These are phyloP conservation scores for Rugonectria rugulosa DNA, from an alignment of 2,329 filamentous ascomycete species.

Conservation along the genomic window DNA sequence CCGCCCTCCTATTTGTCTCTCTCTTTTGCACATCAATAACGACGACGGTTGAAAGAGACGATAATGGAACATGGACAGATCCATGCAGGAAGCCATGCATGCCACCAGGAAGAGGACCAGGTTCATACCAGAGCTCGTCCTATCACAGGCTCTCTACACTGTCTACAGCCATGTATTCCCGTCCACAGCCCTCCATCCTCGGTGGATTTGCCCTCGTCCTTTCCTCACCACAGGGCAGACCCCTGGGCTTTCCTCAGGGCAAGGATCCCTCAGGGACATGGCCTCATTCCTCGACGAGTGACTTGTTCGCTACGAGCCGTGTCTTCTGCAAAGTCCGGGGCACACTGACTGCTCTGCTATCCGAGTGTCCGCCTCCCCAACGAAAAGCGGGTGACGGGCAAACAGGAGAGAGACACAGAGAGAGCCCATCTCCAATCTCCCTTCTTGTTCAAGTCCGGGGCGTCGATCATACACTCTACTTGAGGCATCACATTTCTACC, in stretches of 20 bases:
- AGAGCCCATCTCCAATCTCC: slow-evolving; percentile 29
- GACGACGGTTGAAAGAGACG: slow-evolving; percentile 19
- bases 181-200: no score
- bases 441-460: slow-evolving; percentile 31
- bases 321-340: slow-evolving; percentile 22
- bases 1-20: slow-evolving; percentile 25
- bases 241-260: not conserved
- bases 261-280: slow-evolving; percentile 10
- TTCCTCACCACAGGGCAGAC: not conserved
- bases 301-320: slow-evolving; percentile 4
- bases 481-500: slow-evolving; percentile 32
- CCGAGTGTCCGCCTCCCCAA: slow-evolving; percentile 29
- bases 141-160: no score
- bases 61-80: slow-evolving; percentile 20
- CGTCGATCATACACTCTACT: slow-evolving; percentile 41
- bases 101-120: no score
- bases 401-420: no score
- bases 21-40: slow-evolving; percentile 28
- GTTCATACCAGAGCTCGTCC: not conserved
- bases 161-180: no score
- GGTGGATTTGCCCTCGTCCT: not conserved
- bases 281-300: slow-evolving; percentile 14
- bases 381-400: no score
- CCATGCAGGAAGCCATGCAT: slow-evolving; percentile 6
- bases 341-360: slow-evolving; percentile 35